Evolutionary conservation across 2,329 filamentous ascomycete genomes (phyloP).

Genomic region (Pseudocercospora cruenta): DNA sequence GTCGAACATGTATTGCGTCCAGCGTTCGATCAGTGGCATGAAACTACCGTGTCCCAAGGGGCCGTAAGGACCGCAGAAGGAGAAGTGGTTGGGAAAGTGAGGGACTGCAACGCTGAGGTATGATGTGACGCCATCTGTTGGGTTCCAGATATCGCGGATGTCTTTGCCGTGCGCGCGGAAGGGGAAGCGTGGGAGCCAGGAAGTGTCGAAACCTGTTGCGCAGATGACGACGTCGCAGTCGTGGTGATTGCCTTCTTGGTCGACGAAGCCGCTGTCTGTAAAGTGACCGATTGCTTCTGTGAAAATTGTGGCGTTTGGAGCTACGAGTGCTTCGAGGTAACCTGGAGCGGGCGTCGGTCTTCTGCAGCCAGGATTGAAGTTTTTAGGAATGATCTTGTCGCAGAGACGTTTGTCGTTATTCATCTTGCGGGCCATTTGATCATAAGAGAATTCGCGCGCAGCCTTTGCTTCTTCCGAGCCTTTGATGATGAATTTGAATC

Average conservation of each 20-base stretch:
- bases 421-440: constrained; percentile 48
- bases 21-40: constrained; percentile 47
- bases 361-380: constrained; percentile 48
- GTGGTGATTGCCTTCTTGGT: constrained; percentile 37
- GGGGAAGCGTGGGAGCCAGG: constrained; percentile 40
- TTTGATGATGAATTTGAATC: constrained; percentile 59
- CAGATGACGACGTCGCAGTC: constrained; percentile 43
- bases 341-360: constrained; percentile 48
- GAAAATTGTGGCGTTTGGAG: constrained; percentile 40
- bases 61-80: constrained; percentile 48
- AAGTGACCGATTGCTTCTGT: constrained; percentile 39
- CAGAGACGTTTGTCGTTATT: constrained; percentile 44
- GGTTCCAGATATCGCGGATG: constrained; percentile 44
- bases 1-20: constrained; percentile 46
- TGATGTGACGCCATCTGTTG: constrained; percentile 40
- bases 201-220: constrained; percentile 44
- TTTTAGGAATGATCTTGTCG: constrained; percentile 52
- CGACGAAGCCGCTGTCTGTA: constrained; percentile 38
- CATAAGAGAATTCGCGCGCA: constrained; percentile 45
- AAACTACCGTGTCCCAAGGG: constrained; percentile 47
- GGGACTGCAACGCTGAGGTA: constrained; percentile 49
- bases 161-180: constrained; percentile 35
- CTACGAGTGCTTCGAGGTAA: constrained; percentile 47
- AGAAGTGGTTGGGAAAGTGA: constrained; percentile 50
- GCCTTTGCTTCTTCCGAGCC: constrained; percentile 50